Conservation (phyloP, 192 early-diverging fungal species). For the Dissophora globulifera region DNA sequence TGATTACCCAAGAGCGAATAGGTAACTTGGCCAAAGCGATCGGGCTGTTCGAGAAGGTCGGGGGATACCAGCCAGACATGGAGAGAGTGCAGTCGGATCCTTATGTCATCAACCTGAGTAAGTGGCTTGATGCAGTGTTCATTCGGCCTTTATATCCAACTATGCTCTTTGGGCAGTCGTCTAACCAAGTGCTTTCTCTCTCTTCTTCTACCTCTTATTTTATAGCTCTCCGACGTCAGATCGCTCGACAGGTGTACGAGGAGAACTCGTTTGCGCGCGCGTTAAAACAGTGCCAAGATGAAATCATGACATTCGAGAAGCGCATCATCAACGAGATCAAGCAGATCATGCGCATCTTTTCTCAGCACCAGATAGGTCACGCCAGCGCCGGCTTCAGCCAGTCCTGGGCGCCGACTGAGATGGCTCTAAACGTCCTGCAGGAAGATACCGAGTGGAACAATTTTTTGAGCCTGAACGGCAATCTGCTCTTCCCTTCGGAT, state of each 20-base stretch:
- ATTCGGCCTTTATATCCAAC: conserved; percentile 34
- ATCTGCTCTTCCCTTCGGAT: conserved; percentile 50
- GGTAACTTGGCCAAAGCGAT: conserved; percentile 48
- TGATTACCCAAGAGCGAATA: conserved; percentile 52
- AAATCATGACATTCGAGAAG: conserved; percentile 36
- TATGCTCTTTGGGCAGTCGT: too few species aligned
- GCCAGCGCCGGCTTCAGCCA: conserved; percentile 15
- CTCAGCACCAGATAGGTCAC: conserved; percentile 27
- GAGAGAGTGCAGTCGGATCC: conserved; percentile 39
- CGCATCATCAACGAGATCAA: conserved; percentile 38
- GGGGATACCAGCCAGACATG: conserved; percentile 43
- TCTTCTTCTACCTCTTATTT: too few species aligned
- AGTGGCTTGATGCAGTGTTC: neutral
- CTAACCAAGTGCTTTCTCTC: too few species aligned
- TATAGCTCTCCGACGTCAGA: conserved; percentile 29
- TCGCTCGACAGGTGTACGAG: conserved; percentile 39
- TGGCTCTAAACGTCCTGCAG: conserved; percentile 48
- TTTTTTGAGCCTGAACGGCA: conserved; percentile 41
- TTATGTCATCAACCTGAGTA: conserved; percentile 34
- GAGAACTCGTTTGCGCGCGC: conserved; percentile 44
- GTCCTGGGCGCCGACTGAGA: conserved; percentile 31
- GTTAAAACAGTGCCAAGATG: conserved; percentile 45
- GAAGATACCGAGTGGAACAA: conserved; percentile 55
- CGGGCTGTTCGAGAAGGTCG: conserved; percentile 37
- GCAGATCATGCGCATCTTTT: conserved; percentile 33